These are phyloP conservation scores for Piloderma croceum DNA, from an alignment of 768 basidiomycete genomes.

Conservation along the genomic window DNA sequence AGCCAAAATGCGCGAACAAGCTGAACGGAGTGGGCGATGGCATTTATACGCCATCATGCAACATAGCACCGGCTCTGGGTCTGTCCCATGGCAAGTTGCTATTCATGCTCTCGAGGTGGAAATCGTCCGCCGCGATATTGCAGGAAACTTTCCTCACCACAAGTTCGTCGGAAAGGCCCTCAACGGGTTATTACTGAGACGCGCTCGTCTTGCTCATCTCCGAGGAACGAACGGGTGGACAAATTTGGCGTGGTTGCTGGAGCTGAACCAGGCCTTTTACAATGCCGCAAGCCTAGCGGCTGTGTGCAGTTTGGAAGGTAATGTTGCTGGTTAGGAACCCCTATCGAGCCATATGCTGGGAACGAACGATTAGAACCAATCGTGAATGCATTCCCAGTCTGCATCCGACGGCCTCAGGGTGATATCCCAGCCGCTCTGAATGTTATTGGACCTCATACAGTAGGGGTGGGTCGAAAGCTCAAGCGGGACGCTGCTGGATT, in stretches of 20 bases:
- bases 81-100: conserved; percentile 12
- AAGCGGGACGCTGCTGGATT: conserved; percentile 9
- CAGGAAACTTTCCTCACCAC: conserved; percentile 10
- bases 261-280: conserved; percentile 23
- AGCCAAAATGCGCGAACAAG: conserved; percentile 6
- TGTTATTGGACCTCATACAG: conserved; percentile 6
- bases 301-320: conserved; percentile 11
- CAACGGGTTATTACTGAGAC: conserved; percentile 21
- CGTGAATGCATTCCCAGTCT: conserved; percentile 18
- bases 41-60: conserved; percentile 19
- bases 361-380: conserved; percentile 18
- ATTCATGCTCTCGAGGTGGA: conserved; percentile 21
- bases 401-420: neutral
- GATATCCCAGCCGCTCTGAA: conserved; percentile 8
- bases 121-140: conserved; percentile 16
- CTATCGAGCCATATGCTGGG: conserved; percentile 15
- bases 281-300: conserved; percentile 21
- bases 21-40: conserved; percentile 9
- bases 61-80: conserved; percentile 12
- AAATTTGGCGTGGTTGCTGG: conserved; percentile 23
- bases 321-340: conserved; percentile 17
- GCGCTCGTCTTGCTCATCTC: conserved; percentile 13
- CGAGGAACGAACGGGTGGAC: conserved; percentile 18
- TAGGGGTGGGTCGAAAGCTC: conserved; percentile 2
- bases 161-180: conserved; percentile 17